These are phyloP conservation scores for Penicillium sp. DNA, from an alignment of 2,329 filamentous ascomycete species.

Conservation along the genomic window DNA sequence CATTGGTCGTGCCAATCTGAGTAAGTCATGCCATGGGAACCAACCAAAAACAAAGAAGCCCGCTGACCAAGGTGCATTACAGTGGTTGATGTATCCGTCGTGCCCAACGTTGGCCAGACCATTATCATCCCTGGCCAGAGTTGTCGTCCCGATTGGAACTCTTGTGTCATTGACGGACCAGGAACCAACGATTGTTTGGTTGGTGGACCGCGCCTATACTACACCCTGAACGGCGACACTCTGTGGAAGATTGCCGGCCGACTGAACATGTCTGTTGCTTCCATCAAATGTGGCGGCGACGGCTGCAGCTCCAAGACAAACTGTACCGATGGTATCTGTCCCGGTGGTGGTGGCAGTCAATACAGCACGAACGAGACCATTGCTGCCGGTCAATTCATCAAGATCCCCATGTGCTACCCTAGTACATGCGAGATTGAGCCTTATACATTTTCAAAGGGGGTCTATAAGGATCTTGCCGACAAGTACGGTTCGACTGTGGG, in stretches of 20 bases:
- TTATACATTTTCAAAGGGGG: constrained; percentile 16
- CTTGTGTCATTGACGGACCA: constrained; percentile 14
- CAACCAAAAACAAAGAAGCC: not conserved
- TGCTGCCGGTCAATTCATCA: constrained; percentile 16
- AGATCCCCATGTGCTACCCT: constrained; percentile 16
- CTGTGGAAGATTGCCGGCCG: constrained; percentile 14
- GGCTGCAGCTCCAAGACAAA: not conserved
- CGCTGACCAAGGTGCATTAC: not conserved
- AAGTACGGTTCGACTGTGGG: constrained; percentile 21
- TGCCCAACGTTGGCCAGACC: constrained; percentile 16
- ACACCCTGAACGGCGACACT: constrained; percentile 23
- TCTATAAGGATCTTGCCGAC: constrained; percentile 24
- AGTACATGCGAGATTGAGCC: constrained; percentile 19
- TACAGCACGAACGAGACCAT: constrained; percentile 4
- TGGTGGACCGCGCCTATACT: constrained; percentile 24
- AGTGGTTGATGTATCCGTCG: constrained; percentile 23
- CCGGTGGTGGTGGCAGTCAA: not conserved
- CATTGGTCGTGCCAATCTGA: constrained; percentile 9
- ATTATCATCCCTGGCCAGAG: constrained; percentile 17
- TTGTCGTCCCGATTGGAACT: constrained; percentile 18
- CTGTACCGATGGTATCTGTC: not conserved
- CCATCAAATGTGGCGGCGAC: constrained; percentile 4
- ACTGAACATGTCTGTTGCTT: constrained; percentile 17
- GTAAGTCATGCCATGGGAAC: not conserved
- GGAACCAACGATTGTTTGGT: constrained; percentile 16